Evolutionary conservation across 2,329 filamentous ascomycete genomes (phyloP).

Genomic region (Penicillium sp.): DNA sequence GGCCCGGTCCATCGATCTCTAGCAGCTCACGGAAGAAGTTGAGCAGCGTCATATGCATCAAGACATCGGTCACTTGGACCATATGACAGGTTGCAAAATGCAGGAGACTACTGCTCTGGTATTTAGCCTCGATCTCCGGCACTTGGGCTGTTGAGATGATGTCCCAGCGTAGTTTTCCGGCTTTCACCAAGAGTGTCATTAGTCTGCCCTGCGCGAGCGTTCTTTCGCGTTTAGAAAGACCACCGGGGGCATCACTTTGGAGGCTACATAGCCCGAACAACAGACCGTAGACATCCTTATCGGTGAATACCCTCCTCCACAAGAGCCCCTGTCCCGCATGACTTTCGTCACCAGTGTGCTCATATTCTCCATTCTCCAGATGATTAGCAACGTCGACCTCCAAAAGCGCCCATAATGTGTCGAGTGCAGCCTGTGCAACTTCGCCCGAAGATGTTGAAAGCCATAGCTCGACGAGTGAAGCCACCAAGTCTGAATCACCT

Average conservation of each 20-base stretch:
- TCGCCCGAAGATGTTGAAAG: conserved; percentile 55
- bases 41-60: conserved; percentile 60
- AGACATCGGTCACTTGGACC: conserved; percentile 57
- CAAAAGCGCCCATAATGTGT: conserved; percentile 53
- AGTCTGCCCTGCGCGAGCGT: conserved; percentile 61
- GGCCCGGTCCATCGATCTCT: conserved; percentile 39
- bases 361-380: conserved; percentile 26
- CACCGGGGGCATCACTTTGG: conserved; percentile 33
- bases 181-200: conserved; percentile 55
- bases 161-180: conserved; percentile 55
- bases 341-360: conserved; percentile 17
- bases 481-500: conserved; percentile 53
- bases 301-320: conserved; percentile 61
- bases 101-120: conserved; percentile 46
- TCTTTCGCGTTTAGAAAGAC: conserved; percentile 51
- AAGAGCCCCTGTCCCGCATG: conserved; percentile 51
- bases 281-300: conserved; percentile 56
- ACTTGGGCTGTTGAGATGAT: conserved; percentile 52
- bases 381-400: conserved; percentile 46
- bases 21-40: conserved; percentile 58
- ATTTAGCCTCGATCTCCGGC: conserved; percentile 50
- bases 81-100: conserved; percentile 56
- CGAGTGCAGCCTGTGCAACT: conserved; percentile 53
- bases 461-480: conserved; percentile 57
- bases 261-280: conserved; percentile 57